Conservation (phyloP, 345 rosid species). For the Rhizophora mangle region DNA sequence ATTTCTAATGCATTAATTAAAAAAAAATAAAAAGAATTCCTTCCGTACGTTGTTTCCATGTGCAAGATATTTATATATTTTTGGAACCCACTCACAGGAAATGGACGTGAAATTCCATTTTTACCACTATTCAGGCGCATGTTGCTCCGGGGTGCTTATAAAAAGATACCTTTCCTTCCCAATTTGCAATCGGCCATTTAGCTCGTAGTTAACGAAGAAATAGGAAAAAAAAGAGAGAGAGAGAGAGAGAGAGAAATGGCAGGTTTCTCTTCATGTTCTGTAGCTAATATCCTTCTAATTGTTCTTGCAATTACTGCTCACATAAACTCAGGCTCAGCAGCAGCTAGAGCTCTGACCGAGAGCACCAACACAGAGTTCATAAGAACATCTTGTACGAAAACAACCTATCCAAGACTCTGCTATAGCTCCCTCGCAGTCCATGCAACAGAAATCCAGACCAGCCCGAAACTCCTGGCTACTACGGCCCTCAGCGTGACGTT, state of each 20-base stretch:
- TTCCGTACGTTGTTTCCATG: too few species aligned
- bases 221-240: not conserved
- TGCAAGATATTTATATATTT: too few species aligned
- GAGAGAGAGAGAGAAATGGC: conserved; percentile 17
- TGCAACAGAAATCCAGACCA: conserved; percentile 55
- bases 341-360: conserved; percentile 19
- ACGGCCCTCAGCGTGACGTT: conserved; percentile 67
- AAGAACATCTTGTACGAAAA: conserved; percentile 49
- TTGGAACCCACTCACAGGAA: too few species aligned
- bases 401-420: conserved; percentile 69
- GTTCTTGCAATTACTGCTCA: conserved; percentile 16
- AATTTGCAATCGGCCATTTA: conserved; percentile 12
- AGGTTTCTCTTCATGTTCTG: conserved; percentile 6
- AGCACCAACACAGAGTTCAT: conserved; percentile 48
- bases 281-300: conserved; percentile 12
- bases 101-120: not conserved
- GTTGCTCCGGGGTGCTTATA: conserved; percentile 16
- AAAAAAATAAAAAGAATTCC: too few species aligned
- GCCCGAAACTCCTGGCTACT: conserved; percentile 61
- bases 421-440: conserved; percentile 48
- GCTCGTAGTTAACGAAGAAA: not conserved
- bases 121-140: not conserved
- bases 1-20: too few species aligned
- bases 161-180: not conserved
- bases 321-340: conserved; percentile 26